These are phyloP conservation scores for Fistulina hepatica DNA, from an alignment of 1,284 basidiomycete genomes.

Conservation along the genomic window DNA sequence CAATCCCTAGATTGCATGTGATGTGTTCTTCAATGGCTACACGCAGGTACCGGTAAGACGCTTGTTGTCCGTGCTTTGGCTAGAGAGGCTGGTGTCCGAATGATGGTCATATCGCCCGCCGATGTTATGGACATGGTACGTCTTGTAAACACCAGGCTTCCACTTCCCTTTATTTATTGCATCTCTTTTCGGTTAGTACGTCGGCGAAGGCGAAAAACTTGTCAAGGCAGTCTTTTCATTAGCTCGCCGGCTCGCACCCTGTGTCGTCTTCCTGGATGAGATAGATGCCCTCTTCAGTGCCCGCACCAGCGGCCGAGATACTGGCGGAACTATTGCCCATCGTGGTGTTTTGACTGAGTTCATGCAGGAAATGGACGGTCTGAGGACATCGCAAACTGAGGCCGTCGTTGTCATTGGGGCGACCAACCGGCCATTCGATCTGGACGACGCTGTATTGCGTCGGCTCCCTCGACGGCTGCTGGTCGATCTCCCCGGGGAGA, in stretches of 20 bases:
- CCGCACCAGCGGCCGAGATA: constrained; percentile 70
- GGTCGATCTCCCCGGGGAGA: constrained; percentile 76
- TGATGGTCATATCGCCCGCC: constrained; percentile 76
- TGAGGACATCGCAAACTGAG: constrained; percentile 70
- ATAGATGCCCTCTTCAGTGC: constrained; percentile 92
- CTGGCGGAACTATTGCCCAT: constrained; percentile 75
- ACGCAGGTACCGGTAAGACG: constrained; percentile 77
- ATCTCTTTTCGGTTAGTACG: constrained; percentile 47
- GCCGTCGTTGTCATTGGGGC: constrained; percentile 91
- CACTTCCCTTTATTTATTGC: constrained; percentile 4
- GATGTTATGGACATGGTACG: constrained; percentile 84
- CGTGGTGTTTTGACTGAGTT: constrained; percentile 85
- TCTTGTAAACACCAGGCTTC: constrained; percentile 1
- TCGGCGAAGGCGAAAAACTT: constrained; percentile 92
- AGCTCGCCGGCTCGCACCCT: constrained; percentile 80
- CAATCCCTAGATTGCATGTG: background rate
- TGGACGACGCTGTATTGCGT: constrained; percentile 78
- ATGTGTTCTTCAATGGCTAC: background rate
- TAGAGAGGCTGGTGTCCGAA: constrained; percentile 81
- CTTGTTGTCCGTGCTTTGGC: constrained; percentile 85
- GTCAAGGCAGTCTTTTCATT: constrained; percentile 86
- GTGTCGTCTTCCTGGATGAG: constrained; percentile 94
- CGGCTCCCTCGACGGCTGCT: constrained; percentile 74
- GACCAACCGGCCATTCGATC: constrained; percentile 81
- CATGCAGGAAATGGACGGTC: constrained; percentile 98